phyloP scores from a whole-genome alignment of 257 asterid genomes.

The Nicotiana undulata region DNA sequence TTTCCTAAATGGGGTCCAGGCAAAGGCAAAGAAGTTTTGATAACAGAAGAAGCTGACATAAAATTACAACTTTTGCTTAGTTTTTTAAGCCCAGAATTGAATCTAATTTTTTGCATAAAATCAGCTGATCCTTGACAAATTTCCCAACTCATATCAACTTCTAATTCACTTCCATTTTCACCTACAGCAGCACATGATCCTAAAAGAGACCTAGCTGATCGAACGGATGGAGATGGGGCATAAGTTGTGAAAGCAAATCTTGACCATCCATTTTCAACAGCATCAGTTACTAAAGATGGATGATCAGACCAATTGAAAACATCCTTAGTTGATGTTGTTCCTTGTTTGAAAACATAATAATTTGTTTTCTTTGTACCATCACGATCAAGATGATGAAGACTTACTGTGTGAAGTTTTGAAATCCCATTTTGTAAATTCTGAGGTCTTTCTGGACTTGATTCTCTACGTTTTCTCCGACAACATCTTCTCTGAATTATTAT shows the following conservation, averaged over 20 bases:
- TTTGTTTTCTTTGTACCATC: constrained; percentile 31
- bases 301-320: constrained; percentile 73
- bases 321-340: constrained; percentile 18
- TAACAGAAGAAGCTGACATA: constrained; percentile 34
- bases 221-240: constrained; percentile 34
- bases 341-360: constrained; percentile 36
- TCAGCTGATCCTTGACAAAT: constrained; percentile 80
- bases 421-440: constrained; percentile 39
- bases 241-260: constrained; percentile 55
- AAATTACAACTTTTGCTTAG: background rate
- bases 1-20: constrained; percentile 80
- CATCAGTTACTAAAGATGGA: constrained; percentile 74
- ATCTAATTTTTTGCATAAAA: constrained; percentile 67
- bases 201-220: constrained; percentile 40
- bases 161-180: constrained; percentile 21
- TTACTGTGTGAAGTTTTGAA: constrained; percentile 57
- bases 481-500: constrained; percentile 22
- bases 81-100: constrained; percentile 33
- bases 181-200: constrained; percentile 34
- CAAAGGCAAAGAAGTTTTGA: constrained; percentile 57
- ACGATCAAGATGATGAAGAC: constrained; percentile 39
- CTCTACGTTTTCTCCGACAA: background rate
- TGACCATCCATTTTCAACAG: constrained; percentile 94
- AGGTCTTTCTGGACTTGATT: background rate
- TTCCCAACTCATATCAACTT: constrained; percentile 65